These are phyloP conservation scores for Geotrichum australiense DNA, from an alignment of 1,139 yeast species.

Conservation along the genomic window DNA sequence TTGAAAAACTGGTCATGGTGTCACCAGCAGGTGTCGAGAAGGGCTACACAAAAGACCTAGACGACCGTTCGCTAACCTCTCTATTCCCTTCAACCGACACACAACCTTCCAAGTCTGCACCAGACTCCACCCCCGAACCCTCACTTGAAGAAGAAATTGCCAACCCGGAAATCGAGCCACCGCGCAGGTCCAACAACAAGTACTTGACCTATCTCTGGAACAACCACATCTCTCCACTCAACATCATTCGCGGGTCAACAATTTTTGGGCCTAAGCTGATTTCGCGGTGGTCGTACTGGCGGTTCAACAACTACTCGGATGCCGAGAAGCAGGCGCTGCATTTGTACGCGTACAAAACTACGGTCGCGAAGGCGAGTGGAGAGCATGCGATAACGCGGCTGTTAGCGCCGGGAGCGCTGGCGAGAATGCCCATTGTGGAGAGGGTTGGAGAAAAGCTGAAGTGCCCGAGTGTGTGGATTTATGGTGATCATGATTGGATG, in stretches of 20 bases:
- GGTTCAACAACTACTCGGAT: constrained; percentile 25
- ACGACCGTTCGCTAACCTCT: constrained; percentile 18
- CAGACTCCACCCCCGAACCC: constrained; percentile 1
- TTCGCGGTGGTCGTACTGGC: constrained; percentile 27
- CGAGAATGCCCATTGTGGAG: constrained; percentile 68
- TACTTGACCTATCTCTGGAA: constrained; percentile 26
- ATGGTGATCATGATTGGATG: constrained; percentile 89
- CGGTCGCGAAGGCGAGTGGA: constrained; percentile 53
- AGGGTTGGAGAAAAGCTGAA: constrained; percentile 40
- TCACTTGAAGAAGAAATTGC: not conserved
- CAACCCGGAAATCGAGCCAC: not conserved
- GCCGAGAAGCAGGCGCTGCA: constrained; percentile 35
- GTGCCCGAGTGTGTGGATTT: constrained; percentile 51
- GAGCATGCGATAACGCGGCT: constrained; percentile 59
- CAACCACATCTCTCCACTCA: constrained; percentile 27
- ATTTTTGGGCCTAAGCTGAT: constrained; percentile 29
- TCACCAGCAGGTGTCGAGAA: constrained; percentile 73
- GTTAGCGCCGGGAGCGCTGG: constrained; percentile 68
- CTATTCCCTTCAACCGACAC: constrained; percentile 14
- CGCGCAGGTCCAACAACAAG: constrained; percentile 3
- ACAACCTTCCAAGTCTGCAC: not conserved
- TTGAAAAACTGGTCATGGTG: constrained; percentile 55
- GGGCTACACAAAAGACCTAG: constrained; percentile 27
- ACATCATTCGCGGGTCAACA: constrained; percentile 23
- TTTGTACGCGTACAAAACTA: constrained; percentile 54